Percentiles rank a stretch among this genome's conserved stretches.
phyloP scores from a whole-genome alignment of 2,329 filamentous ascomycete species.

The Cercospora sp. region DNA sequence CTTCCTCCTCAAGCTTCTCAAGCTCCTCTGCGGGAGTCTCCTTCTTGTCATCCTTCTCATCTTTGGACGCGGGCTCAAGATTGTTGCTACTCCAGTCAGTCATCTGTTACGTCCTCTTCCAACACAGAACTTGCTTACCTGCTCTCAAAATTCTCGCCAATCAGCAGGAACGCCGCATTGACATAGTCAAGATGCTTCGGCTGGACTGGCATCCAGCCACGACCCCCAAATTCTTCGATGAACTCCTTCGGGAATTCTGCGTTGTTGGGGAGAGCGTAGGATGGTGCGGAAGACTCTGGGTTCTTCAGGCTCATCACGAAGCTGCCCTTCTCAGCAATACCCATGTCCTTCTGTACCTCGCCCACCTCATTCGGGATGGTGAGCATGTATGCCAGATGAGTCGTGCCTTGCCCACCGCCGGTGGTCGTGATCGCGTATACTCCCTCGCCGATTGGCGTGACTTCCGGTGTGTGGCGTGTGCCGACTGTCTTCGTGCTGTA shows the following conservation, averaged over 20 bases:
- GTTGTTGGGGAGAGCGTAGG: conserved; percentile 62
- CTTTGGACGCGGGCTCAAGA: conserved; percentile 57
- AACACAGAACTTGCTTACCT: background rate
- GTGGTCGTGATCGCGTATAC: conserved; percentile 79
- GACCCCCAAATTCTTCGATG: conserved; percentile 67
- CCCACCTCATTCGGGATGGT: conserved; percentile 70
- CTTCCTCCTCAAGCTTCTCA: conserved; percentile 73
- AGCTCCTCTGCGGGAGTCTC: conserved; percentile 69
- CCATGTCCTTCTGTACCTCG: conserved; percentile 73
- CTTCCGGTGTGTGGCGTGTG: conserved; percentile 65
- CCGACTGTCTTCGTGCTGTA: conserved; percentile 77
- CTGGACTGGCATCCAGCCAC: conserved; percentile 72
- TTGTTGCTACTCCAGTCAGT: conserved; percentile 52
- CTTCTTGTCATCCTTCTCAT: conserved; percentile 56
- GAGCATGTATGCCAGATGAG: conserved; percentile 76
- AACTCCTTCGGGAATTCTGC: conserved; percentile 75
- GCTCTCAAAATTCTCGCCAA: conserved; percentile 63
- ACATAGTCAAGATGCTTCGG: conserved; percentile 65
- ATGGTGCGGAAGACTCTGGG: conserved; percentile 66
- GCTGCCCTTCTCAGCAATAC: conserved; percentile 68
- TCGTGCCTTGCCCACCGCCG: conserved; percentile 56
- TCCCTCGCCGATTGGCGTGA: conserved; percentile 77
- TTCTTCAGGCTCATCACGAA: conserved; percentile 82
- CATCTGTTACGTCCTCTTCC: background rate
- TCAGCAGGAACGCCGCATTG: conserved; percentile 74